phyloP scores from a whole-genome alignment of 495 filamentous ascomycete species.

The Ramalina peruviana region DNA sequence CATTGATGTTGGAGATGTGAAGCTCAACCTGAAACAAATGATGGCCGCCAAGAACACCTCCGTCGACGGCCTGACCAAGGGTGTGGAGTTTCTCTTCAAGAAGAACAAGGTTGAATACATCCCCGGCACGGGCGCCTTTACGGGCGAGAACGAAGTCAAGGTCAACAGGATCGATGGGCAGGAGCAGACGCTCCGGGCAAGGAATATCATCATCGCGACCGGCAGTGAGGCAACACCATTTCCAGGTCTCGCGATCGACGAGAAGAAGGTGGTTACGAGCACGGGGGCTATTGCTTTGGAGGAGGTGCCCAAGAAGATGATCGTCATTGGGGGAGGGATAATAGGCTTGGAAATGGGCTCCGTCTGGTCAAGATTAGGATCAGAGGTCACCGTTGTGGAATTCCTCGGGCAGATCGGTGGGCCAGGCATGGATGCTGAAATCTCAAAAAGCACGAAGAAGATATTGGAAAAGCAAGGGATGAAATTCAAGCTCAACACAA shows the following conservation, averaged over 20 bases:
- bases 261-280: conserved; percentile 92
- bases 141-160: conserved; percentile 81
- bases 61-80: conserved; percentile 82
- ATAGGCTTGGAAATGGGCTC: conserved; percentile 99
- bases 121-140: conserved; percentile 79
- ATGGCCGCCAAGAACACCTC: conserved; percentile 97
- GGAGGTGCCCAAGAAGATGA: conserved; percentile 91
- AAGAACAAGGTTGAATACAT: conserved; percentile 97
- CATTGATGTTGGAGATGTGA: conserved; percentile 92
- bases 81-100: conserved; percentile 94
- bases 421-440: conserved; percentile 92
- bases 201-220: conserved; percentile 97
- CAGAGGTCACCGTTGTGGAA: conserved; percentile 94
- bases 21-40: conserved; percentile 86
- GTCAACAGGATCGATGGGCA: conserved; percentile 83
- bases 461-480: conserved; percentile 92
- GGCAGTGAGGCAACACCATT: conserved; percentile 91
- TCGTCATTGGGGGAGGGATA: conserved; percentile 96
- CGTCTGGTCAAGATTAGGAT: conserved; percentile 85
- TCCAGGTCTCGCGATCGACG: conserved; percentile 88
- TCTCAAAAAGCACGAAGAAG: conserved; percentile 85
- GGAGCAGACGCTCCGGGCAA: conserved; percentile 67
- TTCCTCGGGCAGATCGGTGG: conserved; percentile 94
- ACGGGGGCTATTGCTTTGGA: conserved; percentile 83
- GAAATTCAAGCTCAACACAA: conserved; percentile 95